phyloP scores from a whole-genome alignment of 257 asterid genomes.

The Solanum piurae region DNA sequence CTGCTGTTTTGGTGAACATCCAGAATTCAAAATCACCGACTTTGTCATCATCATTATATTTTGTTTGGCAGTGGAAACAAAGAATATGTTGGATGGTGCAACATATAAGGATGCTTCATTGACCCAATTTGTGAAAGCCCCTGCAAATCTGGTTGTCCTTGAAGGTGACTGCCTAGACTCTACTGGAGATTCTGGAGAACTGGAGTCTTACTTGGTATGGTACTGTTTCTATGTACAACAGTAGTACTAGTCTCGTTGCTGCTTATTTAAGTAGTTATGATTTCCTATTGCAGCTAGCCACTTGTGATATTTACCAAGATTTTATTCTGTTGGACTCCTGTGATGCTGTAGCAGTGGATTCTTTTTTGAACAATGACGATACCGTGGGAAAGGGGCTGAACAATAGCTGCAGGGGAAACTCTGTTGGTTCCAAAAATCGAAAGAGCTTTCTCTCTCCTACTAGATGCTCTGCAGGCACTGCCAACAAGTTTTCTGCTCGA shows the following conservation, averaged over 20 bases:
- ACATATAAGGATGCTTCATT: conserved; percentile 24
- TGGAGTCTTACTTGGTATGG: conserved; percentile 83
- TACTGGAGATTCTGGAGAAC: conserved; percentile 68
- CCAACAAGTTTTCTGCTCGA: conserved; percentile 29
- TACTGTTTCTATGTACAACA: background rate
- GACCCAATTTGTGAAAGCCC: conserved; percentile 53
- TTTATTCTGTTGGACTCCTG: conserved; percentile 67
- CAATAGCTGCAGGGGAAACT: background rate
- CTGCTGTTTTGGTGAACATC: conserved; percentile 1
- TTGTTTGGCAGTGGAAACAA: conserved; percentile 55
- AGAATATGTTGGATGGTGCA: conserved; percentile 44
- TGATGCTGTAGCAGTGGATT: conserved; percentile 59
- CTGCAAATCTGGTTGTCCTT: conserved; percentile 81
- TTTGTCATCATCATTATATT: background rate
- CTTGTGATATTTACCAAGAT: conserved; percentile 67
- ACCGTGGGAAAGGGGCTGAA: conserved; percentile 32
- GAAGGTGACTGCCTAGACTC: conserved; percentile 91
- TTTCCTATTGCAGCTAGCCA: conserved; percentile 56
- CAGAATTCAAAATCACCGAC: background rate
- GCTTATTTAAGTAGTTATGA: background rate
- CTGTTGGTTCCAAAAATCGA: conserved; percentile 15
- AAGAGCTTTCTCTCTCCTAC: conserved; percentile 53
- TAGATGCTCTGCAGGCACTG: conserved; percentile 37
- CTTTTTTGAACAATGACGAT: conserved; percentile 27
- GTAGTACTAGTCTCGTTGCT: background rate